Percentiles rank a stretch among this genome's conserved stretches.
phyloP scores from a whole-genome alignment of 768 basidiomycete species.

The Rickenella mellea region DNA sequence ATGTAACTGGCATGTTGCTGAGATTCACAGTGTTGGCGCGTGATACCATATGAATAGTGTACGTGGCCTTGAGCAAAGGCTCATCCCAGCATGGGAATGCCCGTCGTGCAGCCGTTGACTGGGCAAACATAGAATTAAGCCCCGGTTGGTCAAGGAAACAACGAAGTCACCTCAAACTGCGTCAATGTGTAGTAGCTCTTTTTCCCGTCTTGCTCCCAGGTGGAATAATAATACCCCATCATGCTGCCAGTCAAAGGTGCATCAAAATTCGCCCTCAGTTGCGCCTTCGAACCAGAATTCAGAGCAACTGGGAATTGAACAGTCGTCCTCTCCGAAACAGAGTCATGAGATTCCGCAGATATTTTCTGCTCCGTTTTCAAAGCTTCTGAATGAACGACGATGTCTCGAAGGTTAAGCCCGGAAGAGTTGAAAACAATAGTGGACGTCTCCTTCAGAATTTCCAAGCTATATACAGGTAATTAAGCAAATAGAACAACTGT shows the following conservation, averaged over 20 bases:
- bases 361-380: conserved; percentile 37
- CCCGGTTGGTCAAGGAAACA: background rate
- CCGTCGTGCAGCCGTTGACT: conserved; percentile 80
- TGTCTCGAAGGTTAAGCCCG: conserved; percentile 46
- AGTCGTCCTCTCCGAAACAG: conserved; percentile 52
- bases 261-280: conserved; percentile 59
- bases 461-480: conserved; percentile 33
- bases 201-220: conserved; percentile 53
- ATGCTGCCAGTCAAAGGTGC: conserved; percentile 60
- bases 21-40: conserved; percentile 64
- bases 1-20: conserved; percentile 76
- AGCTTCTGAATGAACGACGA: conserved; percentile 47
- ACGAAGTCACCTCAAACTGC: conserved; percentile 64
- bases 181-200: conserved; percentile 70
- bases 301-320: conserved; percentile 49
- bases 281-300: conserved; percentile 60
- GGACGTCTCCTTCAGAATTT: conserved; percentile 52
- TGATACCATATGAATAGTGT: conserved; percentile 71
- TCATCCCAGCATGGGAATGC: conserved; percentile 93
- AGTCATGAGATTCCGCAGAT: conserved; percentile 43
- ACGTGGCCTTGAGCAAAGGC: conserved; percentile 81
- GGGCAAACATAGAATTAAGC: background rate
- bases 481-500: background rate
- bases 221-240: conserved; percentile 77
- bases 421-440: conserved; percentile 57